Conservation (phyloP, 257 asterid genomes). For the Penstemon eatonii region DNA sequence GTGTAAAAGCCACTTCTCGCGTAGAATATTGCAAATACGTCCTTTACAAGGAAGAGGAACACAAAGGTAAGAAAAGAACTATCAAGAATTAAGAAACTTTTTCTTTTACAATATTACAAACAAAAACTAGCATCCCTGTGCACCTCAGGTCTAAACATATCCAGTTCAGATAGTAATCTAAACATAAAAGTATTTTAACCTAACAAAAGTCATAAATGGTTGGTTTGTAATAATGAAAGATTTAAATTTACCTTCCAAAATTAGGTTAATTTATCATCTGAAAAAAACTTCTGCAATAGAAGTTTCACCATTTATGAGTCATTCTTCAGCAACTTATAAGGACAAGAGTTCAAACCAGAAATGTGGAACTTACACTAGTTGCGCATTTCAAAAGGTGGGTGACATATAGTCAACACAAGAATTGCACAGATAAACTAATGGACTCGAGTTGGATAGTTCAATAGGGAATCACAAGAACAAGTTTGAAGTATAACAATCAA, state of each 20-base stretch:
- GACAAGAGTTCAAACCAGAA: constrained; percentile 15
- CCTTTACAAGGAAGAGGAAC: no score
- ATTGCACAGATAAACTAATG: not conserved
- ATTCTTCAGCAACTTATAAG: not conserved
- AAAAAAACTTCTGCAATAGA: not conserved
- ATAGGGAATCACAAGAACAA: not conserved
- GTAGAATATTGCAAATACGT: no score
- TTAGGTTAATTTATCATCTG: not conserved
- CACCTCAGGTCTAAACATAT: not conserved
- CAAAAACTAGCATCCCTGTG: no score
- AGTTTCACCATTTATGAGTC: not conserved
- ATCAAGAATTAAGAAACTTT: no score
- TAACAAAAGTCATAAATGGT: not conserved
- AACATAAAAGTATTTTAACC: not conserved
- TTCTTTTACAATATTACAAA: no score
- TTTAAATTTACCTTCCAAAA: not conserved
- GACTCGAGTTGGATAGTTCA: constrained; percentile 8
- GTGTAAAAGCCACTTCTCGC: no score
- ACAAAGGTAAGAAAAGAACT: no score
- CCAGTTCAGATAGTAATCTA: not conserved
- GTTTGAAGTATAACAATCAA: constrained; percentile 5
- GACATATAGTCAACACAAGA: not conserved
- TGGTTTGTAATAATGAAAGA: not conserved
- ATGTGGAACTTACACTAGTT: constrained; percentile 2
- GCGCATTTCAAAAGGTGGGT: constrained; percentile 1